phyloP scores from a whole-genome alignment of 1,284 basidiomycete species.

The Apiotrichum domesticum region DNA sequence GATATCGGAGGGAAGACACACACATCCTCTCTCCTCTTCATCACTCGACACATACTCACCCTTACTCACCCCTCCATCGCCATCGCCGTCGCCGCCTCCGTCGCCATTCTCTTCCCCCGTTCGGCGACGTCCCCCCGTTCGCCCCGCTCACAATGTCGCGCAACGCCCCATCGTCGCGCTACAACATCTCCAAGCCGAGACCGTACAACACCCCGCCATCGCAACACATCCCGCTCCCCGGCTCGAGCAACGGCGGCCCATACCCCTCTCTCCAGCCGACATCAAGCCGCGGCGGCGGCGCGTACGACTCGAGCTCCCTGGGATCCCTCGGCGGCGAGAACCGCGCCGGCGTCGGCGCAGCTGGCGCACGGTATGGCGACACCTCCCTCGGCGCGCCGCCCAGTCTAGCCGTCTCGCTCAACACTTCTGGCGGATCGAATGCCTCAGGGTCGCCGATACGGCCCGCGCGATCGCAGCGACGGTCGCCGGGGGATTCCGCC shows the following conservation, averaged over 20 bases:
- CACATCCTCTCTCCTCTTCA: no score
- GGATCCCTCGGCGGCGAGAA: not conserved
- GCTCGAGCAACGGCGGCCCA: slow-evolving; percentile 15
- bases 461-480: not conserved
- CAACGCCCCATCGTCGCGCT: slow-evolving; percentile 21
- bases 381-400: not conserved
- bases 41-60: no score
- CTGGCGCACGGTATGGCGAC: not conserved
- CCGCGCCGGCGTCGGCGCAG: slow-evolving; percentile 2
- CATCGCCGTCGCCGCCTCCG: not conserved
- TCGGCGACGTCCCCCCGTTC: no score
- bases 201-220: slow-evolving; percentile 14
- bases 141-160: slow-evolving; percentile 15
- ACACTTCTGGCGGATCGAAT: not conserved
- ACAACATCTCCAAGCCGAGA: slow-evolving; percentile 36
- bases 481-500: not conserved
- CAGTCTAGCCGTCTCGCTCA: not conserved
- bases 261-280: slow-evolving; percentile 17
- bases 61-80: not conserved
- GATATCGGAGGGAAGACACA: no score
- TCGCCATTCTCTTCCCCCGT: not conserved
- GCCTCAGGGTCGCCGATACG: not conserved
- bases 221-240: not conserved
- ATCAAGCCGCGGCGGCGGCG: not conserved
- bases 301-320: not conserved